Conservation (phyloP, 208 protist genomes). For the Naegleria fowleri region DNA sequence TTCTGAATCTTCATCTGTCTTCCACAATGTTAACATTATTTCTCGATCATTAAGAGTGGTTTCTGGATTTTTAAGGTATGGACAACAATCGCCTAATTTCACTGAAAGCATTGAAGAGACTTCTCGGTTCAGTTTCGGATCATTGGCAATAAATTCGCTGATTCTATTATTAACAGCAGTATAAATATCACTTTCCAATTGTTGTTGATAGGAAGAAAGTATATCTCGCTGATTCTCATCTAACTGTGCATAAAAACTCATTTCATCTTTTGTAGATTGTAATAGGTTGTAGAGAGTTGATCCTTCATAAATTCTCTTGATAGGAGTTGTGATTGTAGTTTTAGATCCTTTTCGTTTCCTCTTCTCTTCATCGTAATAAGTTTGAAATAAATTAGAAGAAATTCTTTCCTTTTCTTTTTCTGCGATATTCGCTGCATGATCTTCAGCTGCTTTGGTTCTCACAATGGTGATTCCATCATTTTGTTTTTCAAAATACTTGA, state of each 20-base stretch:
- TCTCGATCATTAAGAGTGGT: not conserved
- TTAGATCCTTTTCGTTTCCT: not conserved
- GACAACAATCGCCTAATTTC: not conserved
- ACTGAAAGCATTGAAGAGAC: not conserved
- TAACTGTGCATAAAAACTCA: not conserved
- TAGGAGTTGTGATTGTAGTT: not conserved
- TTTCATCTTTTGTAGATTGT: not conserved
- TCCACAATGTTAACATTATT: not conserved
- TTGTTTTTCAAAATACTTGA: not conserved
- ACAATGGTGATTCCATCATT: not conserved
- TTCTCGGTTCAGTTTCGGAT: not conserved
- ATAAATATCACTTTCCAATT: not conserved
- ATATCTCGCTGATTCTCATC: not conserved
- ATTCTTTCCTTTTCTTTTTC: not conserved
- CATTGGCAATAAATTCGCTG: not conserved
- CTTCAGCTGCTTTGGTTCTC: not conserved
- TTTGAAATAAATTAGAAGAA: not conserved
- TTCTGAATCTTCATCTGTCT: not conserved
- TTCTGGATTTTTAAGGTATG: not conserved
- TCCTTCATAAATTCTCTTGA: constrained; percentile 6
- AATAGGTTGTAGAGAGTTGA: not conserved
- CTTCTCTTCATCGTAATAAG: not conserved
- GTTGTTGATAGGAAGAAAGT: not conserved
- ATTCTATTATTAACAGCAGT: not conserved
- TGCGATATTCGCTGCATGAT: not conserved